These are phyloP conservation scores for Pseudevernia furfuracea DNA, from an alignment of 495 filamentous ascomycete species.

Conservation along the genomic window DNA sequence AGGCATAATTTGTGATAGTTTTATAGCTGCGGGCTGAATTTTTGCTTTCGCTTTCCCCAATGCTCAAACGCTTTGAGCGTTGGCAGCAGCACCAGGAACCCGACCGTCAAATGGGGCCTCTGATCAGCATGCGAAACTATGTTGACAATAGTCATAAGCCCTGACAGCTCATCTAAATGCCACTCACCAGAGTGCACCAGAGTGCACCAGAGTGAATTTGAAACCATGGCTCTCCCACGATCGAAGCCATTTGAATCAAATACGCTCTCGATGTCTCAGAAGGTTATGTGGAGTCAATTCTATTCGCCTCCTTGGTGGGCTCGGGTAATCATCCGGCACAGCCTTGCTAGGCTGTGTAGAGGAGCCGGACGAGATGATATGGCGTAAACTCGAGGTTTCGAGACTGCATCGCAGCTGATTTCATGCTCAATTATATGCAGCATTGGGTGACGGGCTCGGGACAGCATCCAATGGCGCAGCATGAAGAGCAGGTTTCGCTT, in stretches of 20 bases:
- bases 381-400: not conserved
- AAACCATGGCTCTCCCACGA: not conserved
- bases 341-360: not conserved
- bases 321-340: not conserved
- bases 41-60: not conserved
- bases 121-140: not conserved
- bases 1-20: not conserved
- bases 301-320: not conserved
- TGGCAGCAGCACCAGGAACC: not conserved
- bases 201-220: not conserved
- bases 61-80: not conserved
- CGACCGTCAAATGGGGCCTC: not conserved
- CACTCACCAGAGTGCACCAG: not conserved
- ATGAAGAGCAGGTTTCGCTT: conserved; percentile 65
- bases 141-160: not conserved
- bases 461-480: conserved; percentile 52
- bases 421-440: not conserved
- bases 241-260: not conserved
- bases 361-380: not conserved
- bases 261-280: not conserved
- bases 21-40: not conserved
- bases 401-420: not conserved
- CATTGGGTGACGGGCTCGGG: conserved; percentile 14
- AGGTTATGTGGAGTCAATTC: not conserved
- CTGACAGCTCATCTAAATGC: not conserved